phyloP scores from a whole-genome alignment of 108 stramenopile genomes.

The Nitzschia sp. region DNA sequence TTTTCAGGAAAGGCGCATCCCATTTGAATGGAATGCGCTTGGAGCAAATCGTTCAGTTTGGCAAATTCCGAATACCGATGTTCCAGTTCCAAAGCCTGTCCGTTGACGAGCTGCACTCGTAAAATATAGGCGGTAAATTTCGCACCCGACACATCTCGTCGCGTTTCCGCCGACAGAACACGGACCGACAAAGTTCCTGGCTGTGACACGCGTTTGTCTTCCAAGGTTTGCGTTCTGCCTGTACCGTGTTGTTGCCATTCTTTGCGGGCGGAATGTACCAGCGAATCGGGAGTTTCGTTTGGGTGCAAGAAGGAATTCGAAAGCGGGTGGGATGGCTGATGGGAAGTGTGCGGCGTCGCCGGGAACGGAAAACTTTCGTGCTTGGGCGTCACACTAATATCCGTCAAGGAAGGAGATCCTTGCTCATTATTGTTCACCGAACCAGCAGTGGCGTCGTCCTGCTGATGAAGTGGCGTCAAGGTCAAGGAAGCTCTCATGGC shows the following conservation, averaged over 20 bases:
- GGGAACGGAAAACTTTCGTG: background rate
- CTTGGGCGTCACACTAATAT: background rate
- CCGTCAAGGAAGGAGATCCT: no score
- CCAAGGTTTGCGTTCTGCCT: constrained; percentile 41
- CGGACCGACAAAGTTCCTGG: constrained; percentile 39
- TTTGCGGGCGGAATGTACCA: constrained; percentile 38
- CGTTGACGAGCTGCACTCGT: constrained; percentile 25
- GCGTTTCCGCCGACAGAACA: constrained; percentile 44
- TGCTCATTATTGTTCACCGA: no score
- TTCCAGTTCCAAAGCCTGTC: constrained; percentile 37
- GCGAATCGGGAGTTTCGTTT: background rate
- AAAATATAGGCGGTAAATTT: constrained; percentile 61
- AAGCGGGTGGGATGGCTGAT: constrained; percentile 1
- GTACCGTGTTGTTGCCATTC: constrained; percentile 49
- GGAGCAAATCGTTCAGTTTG: constrained; percentile 44
- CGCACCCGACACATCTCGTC: constrained; percentile 39
- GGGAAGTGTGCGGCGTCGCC: background rate
- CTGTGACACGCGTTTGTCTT: constrained; percentile 32
- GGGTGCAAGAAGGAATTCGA: background rate
- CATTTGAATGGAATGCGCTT: constrained; percentile 32
- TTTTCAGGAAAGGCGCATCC: constrained; percentile 51
- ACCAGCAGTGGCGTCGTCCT: background rate
- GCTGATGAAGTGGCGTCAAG: background rate
- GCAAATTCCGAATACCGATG: constrained; percentile 72
- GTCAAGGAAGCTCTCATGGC: constrained; percentile 7